Evolutionary conservation across 768 basidiomycete genomes (phyloP).

Genomic region (Tylopilus rubrobrunneus): DNA sequence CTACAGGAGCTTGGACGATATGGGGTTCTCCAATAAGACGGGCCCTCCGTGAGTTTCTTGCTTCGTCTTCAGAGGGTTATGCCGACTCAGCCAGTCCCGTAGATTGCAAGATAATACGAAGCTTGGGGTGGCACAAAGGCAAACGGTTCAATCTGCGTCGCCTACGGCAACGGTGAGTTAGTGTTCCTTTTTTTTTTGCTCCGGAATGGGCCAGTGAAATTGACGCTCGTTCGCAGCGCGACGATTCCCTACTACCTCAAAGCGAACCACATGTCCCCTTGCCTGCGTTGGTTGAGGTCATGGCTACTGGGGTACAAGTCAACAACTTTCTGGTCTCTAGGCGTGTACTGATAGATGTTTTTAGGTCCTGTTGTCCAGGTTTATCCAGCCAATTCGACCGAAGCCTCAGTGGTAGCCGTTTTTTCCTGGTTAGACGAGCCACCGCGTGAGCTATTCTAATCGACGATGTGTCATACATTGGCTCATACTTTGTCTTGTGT

Average conservation of each 20-base stretch:
- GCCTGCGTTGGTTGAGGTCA: constrained; percentile 33
- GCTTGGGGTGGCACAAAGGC: constrained; percentile 3
- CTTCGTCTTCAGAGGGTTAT: background rate
- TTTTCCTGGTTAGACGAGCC: constrained; percentile 1
- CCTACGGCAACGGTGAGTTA: constrained; percentile 30
- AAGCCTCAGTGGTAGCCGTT: constrained; percentile 11
- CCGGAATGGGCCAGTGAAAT: constrained; percentile 8
- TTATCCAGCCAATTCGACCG: constrained; percentile 10
- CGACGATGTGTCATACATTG: too few relatives aligned
- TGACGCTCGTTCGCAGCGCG: constrained; percentile 32
- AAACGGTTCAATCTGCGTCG: constrained; percentile 15
- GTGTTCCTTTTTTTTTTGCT: constrained; percentile 1
- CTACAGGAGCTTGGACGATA: constrained; percentile 25
- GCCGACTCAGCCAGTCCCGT: constrained; percentile 2
- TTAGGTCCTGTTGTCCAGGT: constrained; percentile 14
- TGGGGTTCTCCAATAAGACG: constrained; percentile 17
- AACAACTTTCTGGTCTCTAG: too few relatives aligned
- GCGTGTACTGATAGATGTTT: background rate
- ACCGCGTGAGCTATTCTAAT: constrained; percentile 24
- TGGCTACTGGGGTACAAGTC: constrained; percentile 19
- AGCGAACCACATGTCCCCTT: constrained; percentile 29
- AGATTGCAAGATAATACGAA: constrained; percentile 26
- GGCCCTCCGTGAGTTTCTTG: constrained; percentile 18
- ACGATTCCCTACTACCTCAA: constrained; percentile 24
- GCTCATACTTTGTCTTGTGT: background rate